Conservation (phyloP, 768 basidiomycete species). For the Pisolithus orientalis region DNA sequence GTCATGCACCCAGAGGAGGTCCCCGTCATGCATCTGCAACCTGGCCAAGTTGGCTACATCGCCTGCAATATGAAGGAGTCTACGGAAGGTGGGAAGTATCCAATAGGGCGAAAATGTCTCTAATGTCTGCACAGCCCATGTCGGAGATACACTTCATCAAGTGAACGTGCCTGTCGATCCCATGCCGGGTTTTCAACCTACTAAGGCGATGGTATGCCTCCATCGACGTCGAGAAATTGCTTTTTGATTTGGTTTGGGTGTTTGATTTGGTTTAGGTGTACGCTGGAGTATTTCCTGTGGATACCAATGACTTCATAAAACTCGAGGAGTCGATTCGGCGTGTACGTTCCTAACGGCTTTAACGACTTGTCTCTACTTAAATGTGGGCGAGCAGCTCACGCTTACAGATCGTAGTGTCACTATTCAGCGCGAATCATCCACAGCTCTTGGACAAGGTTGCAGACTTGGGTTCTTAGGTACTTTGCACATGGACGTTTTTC, state of each 20-base stretch:
- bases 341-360: conserved; percentile 37
- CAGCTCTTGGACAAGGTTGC: conserved; percentile 92
- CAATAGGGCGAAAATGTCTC: neutral
- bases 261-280: conserved; percentile 57
- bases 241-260: conserved; percentile 45
- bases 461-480: conserved; percentile 94
- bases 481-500: conserved; percentile 93
- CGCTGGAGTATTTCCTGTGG: conserved; percentile 91
- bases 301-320: conserved; percentile 86
- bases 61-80: conserved; percentile 99
- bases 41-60: conserved; percentile 83
- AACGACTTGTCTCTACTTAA: conserved; percentile 6
- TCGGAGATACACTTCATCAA: conserved; percentile 89
- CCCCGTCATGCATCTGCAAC: conserved; percentile 57
- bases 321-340: conserved; percentile 93
- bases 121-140: conserved; percentile 53
- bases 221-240: neutral
- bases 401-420: conserved; percentile 87
- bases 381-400: conserved; percentile 47
- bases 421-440: conserved; percentile 85
- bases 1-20: conserved; percentile 87
- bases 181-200: conserved; percentile 85
- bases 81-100: conserved; percentile 61
- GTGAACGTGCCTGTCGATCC: conserved; percentile 70
- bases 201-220: conserved; percentile 80